Evolutionary conservation across 2,329 filamentous ascomycete genomes (phyloP).

Genomic region (Alternaria hordeiaustralica): DNA sequence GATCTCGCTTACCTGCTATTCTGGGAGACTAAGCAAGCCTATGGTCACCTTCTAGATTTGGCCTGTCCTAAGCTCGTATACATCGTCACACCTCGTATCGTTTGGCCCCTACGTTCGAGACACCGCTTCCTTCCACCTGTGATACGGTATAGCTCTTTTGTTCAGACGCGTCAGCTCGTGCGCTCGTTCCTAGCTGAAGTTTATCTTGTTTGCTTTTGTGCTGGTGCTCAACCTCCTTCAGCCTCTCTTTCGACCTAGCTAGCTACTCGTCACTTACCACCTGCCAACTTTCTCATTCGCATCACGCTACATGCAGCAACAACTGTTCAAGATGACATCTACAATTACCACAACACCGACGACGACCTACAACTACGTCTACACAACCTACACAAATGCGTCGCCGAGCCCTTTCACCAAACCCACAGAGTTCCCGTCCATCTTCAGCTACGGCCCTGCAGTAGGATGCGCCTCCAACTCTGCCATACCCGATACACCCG

Average conservation of each 20-base stretch:
- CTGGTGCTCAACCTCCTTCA: neutral
- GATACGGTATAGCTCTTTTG: neutral
- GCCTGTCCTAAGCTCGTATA: neutral
- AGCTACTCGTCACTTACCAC: neutral
- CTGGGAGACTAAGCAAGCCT: neutral
- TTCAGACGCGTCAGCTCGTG: neutral
- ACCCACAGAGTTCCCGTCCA: constrained; percentile 16
- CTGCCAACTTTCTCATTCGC: neutral
- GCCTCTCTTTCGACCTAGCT: neutral
- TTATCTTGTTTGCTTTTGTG: neutral
- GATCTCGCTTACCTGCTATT: neutral
- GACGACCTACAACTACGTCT: constrained; percentile 20
- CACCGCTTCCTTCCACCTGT: neutral
- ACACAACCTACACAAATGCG: constrained; percentile 20
- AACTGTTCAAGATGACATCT: neutral
- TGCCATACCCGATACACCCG: neutral
- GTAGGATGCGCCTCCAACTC: constrained; percentile 10
- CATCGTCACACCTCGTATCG: neutral
- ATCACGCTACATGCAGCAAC: neutral
- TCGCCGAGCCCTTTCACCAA: constrained; percentile 13
- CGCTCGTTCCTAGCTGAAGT: neutral
- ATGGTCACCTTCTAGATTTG: neutral
- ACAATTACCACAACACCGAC: constrained; percentile 8
- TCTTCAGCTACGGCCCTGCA: constrained; percentile 17
- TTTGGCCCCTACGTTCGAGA: neutral